A percentile compares a stretch with the other conserved stretches of the same genome.
phyloP scores from a whole-genome alignment of 2,329 filamentous ascomycete species.

The Fusarium sublunatum region DNA sequence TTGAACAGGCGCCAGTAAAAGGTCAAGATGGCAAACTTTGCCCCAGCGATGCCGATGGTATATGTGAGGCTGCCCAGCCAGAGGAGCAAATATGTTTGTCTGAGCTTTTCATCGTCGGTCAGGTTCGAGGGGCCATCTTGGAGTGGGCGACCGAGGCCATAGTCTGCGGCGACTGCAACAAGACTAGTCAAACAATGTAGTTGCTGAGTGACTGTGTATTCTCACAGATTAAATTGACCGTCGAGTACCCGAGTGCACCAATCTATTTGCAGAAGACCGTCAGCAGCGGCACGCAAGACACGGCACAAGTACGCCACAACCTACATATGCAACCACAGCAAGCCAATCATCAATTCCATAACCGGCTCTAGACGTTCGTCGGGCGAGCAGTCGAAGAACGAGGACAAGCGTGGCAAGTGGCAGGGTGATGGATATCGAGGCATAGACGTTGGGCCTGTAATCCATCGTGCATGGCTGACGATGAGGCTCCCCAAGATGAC shows the following conservation, averaged over 20 bases:
- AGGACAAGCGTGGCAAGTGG: slow-evolving; percentile 32
- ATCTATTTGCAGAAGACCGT: neutral
- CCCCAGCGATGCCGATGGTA: slow-evolving; percentile 40
- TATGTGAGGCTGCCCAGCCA: slow-evolving; percentile 45
- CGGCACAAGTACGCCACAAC: neutral
- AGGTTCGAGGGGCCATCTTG: slow-evolving; percentile 19
- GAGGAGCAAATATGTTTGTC: slow-evolving; percentile 34
- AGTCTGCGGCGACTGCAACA: neutral
- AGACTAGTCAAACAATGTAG: neutral
- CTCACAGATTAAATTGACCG: slow-evolving; percentile 24
- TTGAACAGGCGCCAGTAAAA: slow-evolving; percentile 49
- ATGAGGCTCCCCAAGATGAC: neutral
- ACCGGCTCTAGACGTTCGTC: slow-evolving; percentile 29
- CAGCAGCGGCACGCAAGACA: neutral
- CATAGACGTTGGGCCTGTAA: slow-evolving; percentile 29
- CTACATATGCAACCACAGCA: slow-evolving; percentile 33
- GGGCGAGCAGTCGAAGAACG: slow-evolving; percentile 28
- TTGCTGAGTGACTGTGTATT: neutral
- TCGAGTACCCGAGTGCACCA: slow-evolving; percentile 21
- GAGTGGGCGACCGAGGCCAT: slow-evolving; percentile 24
- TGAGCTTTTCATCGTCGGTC: slow-evolving; percentile 13
- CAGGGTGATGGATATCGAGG: slow-evolving; percentile 31
- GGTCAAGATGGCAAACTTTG: slow-evolving; percentile 45
- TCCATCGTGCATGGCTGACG: slow-evolving; percentile 30
- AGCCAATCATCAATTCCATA: slow-evolving; percentile 39